Base-by-base conservation (phyloP, 768 basidiomycete species). In the Trametes maxima region DNA sequence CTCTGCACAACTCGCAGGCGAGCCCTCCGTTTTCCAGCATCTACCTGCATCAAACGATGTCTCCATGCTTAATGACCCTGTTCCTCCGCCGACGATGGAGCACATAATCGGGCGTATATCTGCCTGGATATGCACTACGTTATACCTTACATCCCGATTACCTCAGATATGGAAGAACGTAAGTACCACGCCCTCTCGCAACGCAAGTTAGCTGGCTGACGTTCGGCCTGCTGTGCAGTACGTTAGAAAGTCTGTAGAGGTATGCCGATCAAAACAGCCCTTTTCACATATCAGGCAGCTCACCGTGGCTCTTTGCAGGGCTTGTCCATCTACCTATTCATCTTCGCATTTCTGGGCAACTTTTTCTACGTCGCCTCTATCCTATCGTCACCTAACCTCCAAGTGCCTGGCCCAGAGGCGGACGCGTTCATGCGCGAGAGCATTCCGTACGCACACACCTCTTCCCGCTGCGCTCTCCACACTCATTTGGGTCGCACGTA, bases 131-230 rank as follows among this genome's bases (percentile, higher is more conserved):
- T 98, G 96, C 72, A 94, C 95, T 1, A 91, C 87, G 0, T 78
- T 98, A 16, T 99, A 99, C 74, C 78, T 99, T 37, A 98, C 96
- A 3, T 92, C 90, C 3, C 85, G 97, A 60, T 75, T 99, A 68
- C 97, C 97, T 21, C 97, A 99, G 74, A 97, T 99, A 64, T 98
- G 97, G 97, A 96, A 95, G 75, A 98, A 98, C 70, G 95, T 97
- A 73, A 72, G 94, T 86, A 28, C 21, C 51, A 8, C 16, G 57
- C 35, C 11, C 48, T 45, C 33, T 53, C 1, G 62, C 53, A n/a
- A 45, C 6, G 19, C 35, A 28, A n/a, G 33, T 24, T 14, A n/a
- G 39, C 47, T 55, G 17, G 39, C 47, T 55, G 17, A 58, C 28
- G 22, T 47, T 17, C 42, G 22, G n/a, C 33, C 21, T 17, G 60